phyloP scores from a whole-genome alignment of 228 moss, liverwort and hornwort genomes.

The Sphagnum magellanicum region DNA sequence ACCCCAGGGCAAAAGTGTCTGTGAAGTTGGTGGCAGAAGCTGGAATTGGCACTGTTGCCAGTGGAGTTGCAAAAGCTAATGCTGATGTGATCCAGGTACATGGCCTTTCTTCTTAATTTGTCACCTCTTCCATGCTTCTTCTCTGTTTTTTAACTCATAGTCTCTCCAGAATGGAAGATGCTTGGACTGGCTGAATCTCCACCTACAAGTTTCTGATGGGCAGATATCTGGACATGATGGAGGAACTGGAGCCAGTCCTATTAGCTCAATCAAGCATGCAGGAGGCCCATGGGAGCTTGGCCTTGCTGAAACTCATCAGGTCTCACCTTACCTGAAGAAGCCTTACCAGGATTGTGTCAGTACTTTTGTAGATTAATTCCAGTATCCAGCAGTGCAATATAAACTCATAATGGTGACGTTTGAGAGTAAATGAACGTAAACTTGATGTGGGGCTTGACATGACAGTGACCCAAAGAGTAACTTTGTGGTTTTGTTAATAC shows the following conservation, averaged over 20 bases:
- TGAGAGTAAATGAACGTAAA: neutral
- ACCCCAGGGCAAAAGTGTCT: conserved; percentile 88
- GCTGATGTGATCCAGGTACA: conserved; percentile 93
- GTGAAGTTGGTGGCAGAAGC: conserved; percentile 96
- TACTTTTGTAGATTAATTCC: neutral
- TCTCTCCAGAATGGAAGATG: too few relatives aligned
- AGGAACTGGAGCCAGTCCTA: conserved; percentile 98
- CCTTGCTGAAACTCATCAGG: conserved; percentile 90
- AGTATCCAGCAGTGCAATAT: neutral
- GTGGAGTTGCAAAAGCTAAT: conserved; percentile 93
- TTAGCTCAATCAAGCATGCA: conserved; percentile 99
- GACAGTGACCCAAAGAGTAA: too few relatives aligned
- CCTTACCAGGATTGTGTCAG: neutral
- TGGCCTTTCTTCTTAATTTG: neutral
- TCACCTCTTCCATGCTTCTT: too few relatives aligned
- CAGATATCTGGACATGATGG: conserved; percentile 99
- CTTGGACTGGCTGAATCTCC: neutral
- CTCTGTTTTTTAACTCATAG: too few relatives aligned
- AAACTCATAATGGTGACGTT: neutral
- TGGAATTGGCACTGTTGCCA: conserved; percentile 96
- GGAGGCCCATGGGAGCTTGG: conserved; percentile 99
- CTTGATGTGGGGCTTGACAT: too few relatives aligned
- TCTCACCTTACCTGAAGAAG: conserved; percentile 7
- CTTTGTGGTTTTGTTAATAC: too few relatives aligned
- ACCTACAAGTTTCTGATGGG: neutral